These are phyloP conservation scores for Cyclostephanos tholiformis DNA, from an alignment of 108 stramenopile species.

Conservation along the genomic window DNA sequence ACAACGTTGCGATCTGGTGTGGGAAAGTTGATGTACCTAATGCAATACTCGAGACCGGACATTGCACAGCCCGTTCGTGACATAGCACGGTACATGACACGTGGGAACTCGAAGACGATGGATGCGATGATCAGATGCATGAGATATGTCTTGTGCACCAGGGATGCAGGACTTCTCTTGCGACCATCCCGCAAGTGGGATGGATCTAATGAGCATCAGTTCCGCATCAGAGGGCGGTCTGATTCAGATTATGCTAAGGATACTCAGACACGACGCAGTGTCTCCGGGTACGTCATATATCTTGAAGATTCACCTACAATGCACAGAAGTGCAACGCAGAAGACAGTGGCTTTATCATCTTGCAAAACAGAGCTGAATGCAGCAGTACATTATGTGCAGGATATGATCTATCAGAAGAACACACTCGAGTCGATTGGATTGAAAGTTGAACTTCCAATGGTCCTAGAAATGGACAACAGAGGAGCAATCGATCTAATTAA, in stretches of 20 bases:
- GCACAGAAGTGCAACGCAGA: constrained; percentile 39
- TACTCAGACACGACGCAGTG: constrained; percentile 21
- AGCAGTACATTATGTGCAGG: no score
- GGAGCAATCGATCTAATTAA: constrained; percentile 42
- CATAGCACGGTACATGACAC: no score
- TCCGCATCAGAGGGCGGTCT: constrained; percentile 18
- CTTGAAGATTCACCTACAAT: constrained; percentile 29
- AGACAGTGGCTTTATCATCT: no score
- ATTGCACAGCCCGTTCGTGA: constrained; percentile 49
- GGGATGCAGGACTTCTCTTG: constrained; percentile 23
- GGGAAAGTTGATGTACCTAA: constrained; percentile 36
- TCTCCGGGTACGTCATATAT: constrained; percentile 17
- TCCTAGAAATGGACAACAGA: constrained; percentile 47
- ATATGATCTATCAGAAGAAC: constrained; percentile 22
- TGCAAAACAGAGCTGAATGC: constrained; percentile 48
- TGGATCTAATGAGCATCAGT: constrained; percentile 26
- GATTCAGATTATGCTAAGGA: no score
- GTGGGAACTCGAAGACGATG: background rate
- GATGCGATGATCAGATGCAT: background rate
- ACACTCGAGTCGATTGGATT: constrained; percentile 29
- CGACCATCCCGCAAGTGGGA: no score
- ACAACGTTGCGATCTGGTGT: constrained; percentile 30
- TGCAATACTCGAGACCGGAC: constrained; percentile 36
- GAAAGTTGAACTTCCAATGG: constrained; percentile 50
- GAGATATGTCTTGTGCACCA: no score